phyloP scores from a whole-genome alignment of 352 stramenopile species.

The Phytophthora hybrid region DNA sequence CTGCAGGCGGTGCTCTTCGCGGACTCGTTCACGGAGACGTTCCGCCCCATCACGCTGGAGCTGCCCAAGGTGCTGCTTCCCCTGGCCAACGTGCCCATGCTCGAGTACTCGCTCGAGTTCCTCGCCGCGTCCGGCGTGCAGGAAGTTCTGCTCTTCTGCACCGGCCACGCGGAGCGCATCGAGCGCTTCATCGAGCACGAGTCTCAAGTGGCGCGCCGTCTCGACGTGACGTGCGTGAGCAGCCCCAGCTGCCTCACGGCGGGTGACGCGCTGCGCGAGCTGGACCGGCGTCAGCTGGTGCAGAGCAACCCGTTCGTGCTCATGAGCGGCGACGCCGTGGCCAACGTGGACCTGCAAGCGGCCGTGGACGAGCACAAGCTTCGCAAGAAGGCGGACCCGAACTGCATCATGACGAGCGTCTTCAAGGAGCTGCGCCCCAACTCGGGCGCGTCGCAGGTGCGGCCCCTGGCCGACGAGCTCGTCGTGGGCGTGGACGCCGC shows the following conservation, averaged over 20 bases:
- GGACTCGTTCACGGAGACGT: conserved; percentile 95
- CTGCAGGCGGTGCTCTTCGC: conserved; percentile 98
- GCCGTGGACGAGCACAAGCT: conserved; percentile 79
- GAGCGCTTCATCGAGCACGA: conserved; percentile 82
- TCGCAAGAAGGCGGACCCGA: conserved; percentile 90
- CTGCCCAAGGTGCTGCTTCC: conserved; percentile 95
- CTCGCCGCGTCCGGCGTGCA: conserved; percentile 93
- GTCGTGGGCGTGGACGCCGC: conserved; percentile 78
- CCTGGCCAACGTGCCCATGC: conserved; percentile 96
- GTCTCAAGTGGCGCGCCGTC: conserved; percentile 62
- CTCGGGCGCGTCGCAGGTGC: conserved; percentile 56
- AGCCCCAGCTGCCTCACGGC: conserved; percentile 90
- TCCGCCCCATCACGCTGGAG: conserved; percentile 91
- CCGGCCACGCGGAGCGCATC: conserved; percentile 85
- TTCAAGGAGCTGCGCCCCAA: conserved; percentile 90
- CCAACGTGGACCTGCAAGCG: conserved; percentile 94
- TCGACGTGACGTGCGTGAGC: conserved; percentile 76
- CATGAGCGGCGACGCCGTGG: conserved; percentile 96
- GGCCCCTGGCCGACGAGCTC: conserved; percentile 83
- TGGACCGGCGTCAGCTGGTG: conserved; percentile 95
- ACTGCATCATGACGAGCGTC: conserved; percentile 97
- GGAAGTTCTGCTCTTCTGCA: conserved; percentile 97
- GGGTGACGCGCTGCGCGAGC: conserved; percentile 95
- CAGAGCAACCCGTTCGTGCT: conserved; percentile 98
- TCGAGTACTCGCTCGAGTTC: conserved; percentile 98